Evolutionary conservation across 768 basidiomycete species (phyloP).

Genomic region (Auricularia heimuer): DNA sequence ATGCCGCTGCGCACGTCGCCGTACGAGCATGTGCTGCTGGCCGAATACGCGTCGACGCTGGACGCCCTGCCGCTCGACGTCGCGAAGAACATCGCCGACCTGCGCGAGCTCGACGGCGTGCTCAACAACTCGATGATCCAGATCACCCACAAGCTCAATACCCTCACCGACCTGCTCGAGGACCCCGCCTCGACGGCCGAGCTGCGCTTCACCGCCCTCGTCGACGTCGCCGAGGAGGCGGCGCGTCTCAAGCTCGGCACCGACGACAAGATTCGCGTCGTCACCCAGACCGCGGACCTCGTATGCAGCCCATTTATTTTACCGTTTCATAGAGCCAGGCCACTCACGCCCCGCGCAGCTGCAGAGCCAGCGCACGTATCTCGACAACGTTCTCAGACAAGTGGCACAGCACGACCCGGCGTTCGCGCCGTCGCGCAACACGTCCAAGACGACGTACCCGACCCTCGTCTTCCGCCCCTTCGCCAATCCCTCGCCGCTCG

Average conservation of each 20-base stretch:
- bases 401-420: neutral
- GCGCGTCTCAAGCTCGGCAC: conserved; percentile 83
- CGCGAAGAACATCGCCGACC: conserved; percentile 88
- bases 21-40: conserved; percentile 59
- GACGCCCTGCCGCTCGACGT: conserved; percentile 91
- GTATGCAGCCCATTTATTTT: conserved; percentile 39
- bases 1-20: conserved; percentile 14
- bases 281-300: conserved; percentile 82
- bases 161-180: conserved; percentile 70
- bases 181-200: conserved; percentile 46
- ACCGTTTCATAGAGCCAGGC: neutral
- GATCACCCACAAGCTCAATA: conserved; percentile 71
- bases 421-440: neutral
- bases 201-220: conserved; percentile 76
- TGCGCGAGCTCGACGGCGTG: conserved; percentile 97
- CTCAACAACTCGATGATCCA: conserved; percentile 77
- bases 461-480: conserved; percentile 2
- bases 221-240: conserved; percentile 92
- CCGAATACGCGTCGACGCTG: conserved; percentile 84
- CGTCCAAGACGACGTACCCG: neutral
- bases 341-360: neutral
- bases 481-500: neutral
- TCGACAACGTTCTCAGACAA: neutral
- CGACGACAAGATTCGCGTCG: conserved; percentile 96
- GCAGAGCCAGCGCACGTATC: neutral